phyloP scores from a whole-genome alignment of 164 flowering plant genomes.

The Stephania cephalantha region DNA sequence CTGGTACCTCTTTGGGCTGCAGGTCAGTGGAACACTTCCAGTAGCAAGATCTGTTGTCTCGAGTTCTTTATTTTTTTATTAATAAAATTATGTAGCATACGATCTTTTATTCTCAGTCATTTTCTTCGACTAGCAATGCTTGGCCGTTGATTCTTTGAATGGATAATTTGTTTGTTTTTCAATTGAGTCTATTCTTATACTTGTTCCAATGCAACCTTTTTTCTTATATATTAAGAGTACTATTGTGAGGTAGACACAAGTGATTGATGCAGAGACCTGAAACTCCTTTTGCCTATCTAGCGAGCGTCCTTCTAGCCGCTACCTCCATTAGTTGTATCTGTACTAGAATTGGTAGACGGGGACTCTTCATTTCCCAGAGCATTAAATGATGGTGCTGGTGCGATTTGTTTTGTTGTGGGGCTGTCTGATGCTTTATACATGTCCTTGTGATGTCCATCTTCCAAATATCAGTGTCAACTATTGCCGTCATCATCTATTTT shows the following conservation, averaged over 20 bases:
- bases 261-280: too few species aligned
- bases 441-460: neutral
- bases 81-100: neutral
- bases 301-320: neutral
- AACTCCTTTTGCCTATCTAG: neutral
- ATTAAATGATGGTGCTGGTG: neutral
- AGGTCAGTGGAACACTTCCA: conserved; percentile 38
- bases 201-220: too few species aligned
- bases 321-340: neutral
- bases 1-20: conserved; percentile 92
- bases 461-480: neutral
- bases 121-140: neutral
- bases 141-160: neutral
- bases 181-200: neutral
- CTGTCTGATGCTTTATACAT: too few species aligned
- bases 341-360: too few species aligned
- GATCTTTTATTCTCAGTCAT: neutral
- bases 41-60: neutral
- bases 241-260: too few species aligned
- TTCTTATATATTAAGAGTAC: too few species aligned
- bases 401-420: neutral
- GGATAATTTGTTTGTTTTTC: neutral
- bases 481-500: neutral
- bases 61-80: neutral
- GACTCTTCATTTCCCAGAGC: neutral